Base-by-base conservation (phyloP, 2,329 filamentous ascomycete genomes). In the Colletotrichum sp. region DNA sequence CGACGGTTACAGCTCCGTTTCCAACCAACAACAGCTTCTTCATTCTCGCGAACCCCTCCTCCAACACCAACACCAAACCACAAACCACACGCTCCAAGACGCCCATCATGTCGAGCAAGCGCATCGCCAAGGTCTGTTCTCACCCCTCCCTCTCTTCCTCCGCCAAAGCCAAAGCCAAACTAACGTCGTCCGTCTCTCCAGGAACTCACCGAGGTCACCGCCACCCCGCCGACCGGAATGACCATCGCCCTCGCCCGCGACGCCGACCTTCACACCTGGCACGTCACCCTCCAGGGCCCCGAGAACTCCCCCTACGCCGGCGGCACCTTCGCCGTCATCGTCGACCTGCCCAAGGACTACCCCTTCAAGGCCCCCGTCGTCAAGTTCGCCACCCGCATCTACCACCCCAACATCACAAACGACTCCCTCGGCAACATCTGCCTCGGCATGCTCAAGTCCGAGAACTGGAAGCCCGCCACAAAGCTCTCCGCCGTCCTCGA, bases 401-500 rank as follows among this genome's bases (percentile, higher is more conserved):
- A 98, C 90, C 96, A 98, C 86, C 95, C 96, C 58, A 98, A 98
- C 85, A 91, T 98, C 73, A 95, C 93, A 81, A 97, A 98, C 88
- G 95, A 98, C 83, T 90, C 90, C 81, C 90, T 92, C 77, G 96
- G 96, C 75, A 93, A 90, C 84, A 94, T 98, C 91, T 98, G 96
- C 85, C 88, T 98, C 58, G 92, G 91, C 74, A 90, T 96, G 83
- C 91, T 98, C 78, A 95, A 96, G 82, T 84, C 93, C 34, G 95
- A 98, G 79, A 93, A 95, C 84, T 98, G 96, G 96, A 98, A 98
- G 88, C 96, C 96, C 21, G 93, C 93, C 75, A 94, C 93, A 80
- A 93, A 93, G 85, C 90, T 98, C 77, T 84, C 86, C 59, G 90
- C 91, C 67, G 95, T 98, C 33, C 90, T 98, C 75, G 91, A 94